These are phyloP conservation scores for Fragaria vesca DNA, from an alignment of 306 rosid species.

Conservation along the genomic window DNA sequence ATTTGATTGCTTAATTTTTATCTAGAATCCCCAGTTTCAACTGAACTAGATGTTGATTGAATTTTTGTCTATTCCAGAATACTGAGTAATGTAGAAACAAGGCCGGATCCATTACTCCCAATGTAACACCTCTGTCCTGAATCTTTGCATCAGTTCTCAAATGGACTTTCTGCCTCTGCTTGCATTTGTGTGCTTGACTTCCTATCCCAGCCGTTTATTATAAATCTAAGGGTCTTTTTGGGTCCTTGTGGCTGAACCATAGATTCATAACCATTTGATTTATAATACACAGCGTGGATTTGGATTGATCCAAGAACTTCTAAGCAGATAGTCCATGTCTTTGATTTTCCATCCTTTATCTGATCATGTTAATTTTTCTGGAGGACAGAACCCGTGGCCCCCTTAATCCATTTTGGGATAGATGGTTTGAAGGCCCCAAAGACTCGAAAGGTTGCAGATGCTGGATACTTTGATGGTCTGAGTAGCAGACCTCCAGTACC, in stretches of 20 bases:
- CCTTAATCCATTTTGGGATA: conserved; percentile 74
- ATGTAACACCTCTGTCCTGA: conserved; percentile 40
- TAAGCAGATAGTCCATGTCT: not conserved
- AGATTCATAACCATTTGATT: not conserved
- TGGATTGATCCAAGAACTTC: not conserved
- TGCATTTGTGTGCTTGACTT: not conserved
- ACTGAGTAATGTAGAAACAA: conserved; percentile 67
- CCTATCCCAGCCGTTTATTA: not conserved
- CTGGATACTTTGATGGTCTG: conserved; percentile 67
- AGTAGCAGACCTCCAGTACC: conserved; percentile 5
- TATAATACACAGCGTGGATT: not conserved
- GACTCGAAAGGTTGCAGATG: conserved; percentile 88
- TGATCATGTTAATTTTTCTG: conserved; percentile 17
- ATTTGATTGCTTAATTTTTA: conserved; percentile 12
- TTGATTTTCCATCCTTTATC: not conserved
- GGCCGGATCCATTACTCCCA: conserved; percentile 90
- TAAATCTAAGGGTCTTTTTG: not conserved
- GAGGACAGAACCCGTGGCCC: conserved; percentile 75
- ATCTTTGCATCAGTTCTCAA: not conserved
- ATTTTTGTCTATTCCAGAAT: conserved; percentile 51
- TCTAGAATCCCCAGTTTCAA: conserved; percentile 8
- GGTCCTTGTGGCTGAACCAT: not conserved
- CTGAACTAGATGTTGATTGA: conserved; percentile 9
- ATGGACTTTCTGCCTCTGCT: not conserved
- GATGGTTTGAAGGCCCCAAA: conserved; percentile 95